Percentiles rank a stretch among this genome's conserved stretches.
Conservation (phyloP, 1,284 basidiomycete species). For the Golubevia sp. region DNA sequence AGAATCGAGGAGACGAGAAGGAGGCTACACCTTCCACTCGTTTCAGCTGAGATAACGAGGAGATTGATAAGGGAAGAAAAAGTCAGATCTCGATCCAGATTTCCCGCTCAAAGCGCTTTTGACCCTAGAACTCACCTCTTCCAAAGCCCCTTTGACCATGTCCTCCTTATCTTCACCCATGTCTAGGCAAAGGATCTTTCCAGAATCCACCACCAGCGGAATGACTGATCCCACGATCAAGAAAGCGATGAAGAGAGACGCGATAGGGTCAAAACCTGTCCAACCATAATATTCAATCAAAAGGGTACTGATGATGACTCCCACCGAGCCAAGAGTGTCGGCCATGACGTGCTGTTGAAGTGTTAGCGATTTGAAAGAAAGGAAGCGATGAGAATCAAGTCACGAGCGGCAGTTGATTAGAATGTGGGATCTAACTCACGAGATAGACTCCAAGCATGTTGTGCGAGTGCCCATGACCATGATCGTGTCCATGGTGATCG, state of each 20-base stretch:
- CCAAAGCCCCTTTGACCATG: slow-evolving; percentile 74
- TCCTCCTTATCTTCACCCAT: slow-evolving; percentile 72
- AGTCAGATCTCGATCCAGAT: neutral
- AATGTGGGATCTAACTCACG: slow-evolving; percentile 65
- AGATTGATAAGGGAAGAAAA: slow-evolving; percentile 15
- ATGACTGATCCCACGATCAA: slow-evolving; percentile 93
- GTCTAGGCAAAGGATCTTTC: slow-evolving; percentile 84
- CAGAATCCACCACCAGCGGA: slow-evolving; percentile 91
- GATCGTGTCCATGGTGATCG: slow-evolving; percentile 29
- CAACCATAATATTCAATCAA: slow-evolving; percentile 97
- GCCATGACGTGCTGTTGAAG: slow-evolving; percentile 64
- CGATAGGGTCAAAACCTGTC: slow-evolving; percentile 99
- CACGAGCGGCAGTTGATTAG: neutral
- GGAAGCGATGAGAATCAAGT: neutral
- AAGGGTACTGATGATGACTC: slow-evolving; percentile 96
- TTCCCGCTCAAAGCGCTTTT: neutral
- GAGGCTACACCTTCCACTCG: slow-evolving; percentile 74
- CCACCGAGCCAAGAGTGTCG: slow-evolving; percentile 77
- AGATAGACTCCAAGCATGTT: slow-evolving; percentile 99
- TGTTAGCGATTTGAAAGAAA: neutral
- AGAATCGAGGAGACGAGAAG: slow-evolving; percentile 83
- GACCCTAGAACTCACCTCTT: slow-evolving; percentile 68
- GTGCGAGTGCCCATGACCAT: slow-evolving; percentile 75
- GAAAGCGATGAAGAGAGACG: slow-evolving; percentile 91
- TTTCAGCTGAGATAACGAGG: slow-evolving; percentile 5